Conservation (phyloP, 2,329 filamentous ascomycete species). For the Bimuria novae-zelandiae region DNA sequence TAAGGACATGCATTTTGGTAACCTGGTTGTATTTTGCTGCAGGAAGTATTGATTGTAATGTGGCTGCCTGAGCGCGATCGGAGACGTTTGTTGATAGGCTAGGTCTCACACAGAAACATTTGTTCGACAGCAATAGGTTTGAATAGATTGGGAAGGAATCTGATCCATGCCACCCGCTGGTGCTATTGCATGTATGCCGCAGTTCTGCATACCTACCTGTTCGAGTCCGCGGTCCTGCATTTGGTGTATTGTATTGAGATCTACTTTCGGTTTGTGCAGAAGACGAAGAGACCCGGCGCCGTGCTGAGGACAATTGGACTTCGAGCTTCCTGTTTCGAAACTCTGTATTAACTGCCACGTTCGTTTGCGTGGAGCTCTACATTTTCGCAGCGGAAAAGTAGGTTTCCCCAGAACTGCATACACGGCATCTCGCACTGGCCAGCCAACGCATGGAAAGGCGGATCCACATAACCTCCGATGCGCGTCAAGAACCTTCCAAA, state of each 20-base stretch:
- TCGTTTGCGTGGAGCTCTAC: too few relatives aligned
- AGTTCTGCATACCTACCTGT: background rate
- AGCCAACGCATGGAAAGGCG: background rate
- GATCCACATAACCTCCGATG: background rate
- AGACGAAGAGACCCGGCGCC: too few relatives aligned
- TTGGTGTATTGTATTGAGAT: too few relatives aligned
- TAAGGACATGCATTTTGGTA: too few relatives aligned
- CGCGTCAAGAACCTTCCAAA: background rate
- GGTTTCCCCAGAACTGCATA: background rate
- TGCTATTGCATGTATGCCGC: background rate
- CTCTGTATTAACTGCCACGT: too few relatives aligned
- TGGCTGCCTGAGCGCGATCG: background rate
- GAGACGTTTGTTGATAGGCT: background rate
- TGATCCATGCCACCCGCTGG: background rate
- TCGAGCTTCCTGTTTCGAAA: too few relatives aligned
- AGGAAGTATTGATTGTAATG: background rate
- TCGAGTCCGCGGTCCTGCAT: too few relatives aligned
- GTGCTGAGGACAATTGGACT: too few relatives aligned
- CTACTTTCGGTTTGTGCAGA: too few relatives aligned
- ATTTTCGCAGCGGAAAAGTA: background rate
- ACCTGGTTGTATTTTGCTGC: background rate
- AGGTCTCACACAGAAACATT: background rate
- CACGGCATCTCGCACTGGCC: slow-evolving; percentile 1
- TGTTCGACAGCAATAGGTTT: background rate
- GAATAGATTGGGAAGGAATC: background rate